Conservation (phyloP, 2,329 filamentous ascomycete genomes). For the Bipolaris sorokiniana region DNA sequence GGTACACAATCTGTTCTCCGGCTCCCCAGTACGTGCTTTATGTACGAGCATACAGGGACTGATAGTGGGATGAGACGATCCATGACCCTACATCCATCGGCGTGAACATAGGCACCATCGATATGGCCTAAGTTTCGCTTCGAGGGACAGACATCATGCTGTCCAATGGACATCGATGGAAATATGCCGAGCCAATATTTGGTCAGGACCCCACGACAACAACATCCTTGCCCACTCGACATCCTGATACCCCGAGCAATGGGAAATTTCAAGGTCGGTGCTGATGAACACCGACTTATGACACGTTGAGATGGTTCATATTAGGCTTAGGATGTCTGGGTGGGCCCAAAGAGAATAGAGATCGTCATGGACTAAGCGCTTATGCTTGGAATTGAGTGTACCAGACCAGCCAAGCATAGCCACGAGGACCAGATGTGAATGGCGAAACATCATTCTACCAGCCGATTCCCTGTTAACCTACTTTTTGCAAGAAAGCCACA, state of each 20-base stretch:
- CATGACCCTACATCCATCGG: conserved; percentile 9
- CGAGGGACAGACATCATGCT: conserved; percentile 5
- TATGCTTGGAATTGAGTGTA: conserved; percentile 1
- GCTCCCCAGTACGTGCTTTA: conserved; percentile 29
- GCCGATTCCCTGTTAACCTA: background rate
- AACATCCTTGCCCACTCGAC: conserved; percentile 10
- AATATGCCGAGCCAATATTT: conserved; percentile 8
- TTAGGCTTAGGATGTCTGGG: conserved; percentile 17
- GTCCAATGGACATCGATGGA: conserved; percentile 14
- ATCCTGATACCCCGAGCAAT: conserved; percentile 15
- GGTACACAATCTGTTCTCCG: conserved; percentile 21
- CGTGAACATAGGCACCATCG: conserved; percentile 10
- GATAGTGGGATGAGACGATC: conserved; percentile 11
- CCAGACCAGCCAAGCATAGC: conserved; percentile 9
- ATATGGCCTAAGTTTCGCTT: conserved; percentile 9
- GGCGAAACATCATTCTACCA: background rate
- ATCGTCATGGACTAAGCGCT: conserved; percentile 20
- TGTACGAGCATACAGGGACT: conserved; percentile 13
- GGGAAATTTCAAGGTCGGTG: conserved; percentile 20
- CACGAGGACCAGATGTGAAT: conserved; percentile 1
- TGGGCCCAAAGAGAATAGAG: conserved; percentile 16
- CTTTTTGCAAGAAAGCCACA: background rate
- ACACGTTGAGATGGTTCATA: conserved; percentile 21
- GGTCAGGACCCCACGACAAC: conserved; percentile 7
- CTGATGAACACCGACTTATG: conserved; percentile 31